phyloP scores from a whole-genome alignment of 225 moss, liverwort and hornwort genomes.

The Pleurozium schreberi region DNA sequence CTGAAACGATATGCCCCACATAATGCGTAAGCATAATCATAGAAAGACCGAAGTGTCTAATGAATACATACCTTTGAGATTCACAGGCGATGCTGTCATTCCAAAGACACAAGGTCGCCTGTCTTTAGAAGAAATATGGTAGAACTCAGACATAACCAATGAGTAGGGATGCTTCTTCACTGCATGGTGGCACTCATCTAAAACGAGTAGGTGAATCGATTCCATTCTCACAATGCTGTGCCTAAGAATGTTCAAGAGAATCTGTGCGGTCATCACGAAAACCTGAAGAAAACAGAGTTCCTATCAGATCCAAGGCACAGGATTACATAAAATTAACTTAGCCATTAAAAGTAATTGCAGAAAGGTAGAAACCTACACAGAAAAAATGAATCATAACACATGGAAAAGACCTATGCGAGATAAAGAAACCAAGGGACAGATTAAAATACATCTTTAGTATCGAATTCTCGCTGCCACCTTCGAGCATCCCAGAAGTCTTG shows the following conservation, averaged over 20 bases:
- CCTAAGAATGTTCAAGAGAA: constrained; percentile 85
- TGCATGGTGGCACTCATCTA: constrained; percentile 99
- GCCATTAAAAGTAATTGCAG: not conserved
- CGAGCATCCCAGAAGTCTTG: constrained; percentile 99
- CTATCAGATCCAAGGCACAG: not conserved
- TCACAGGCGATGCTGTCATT: constrained; percentile 99
- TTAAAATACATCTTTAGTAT: constrained; percentile 76
- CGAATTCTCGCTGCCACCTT: constrained; percentile 99
- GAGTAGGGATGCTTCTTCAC: constrained; percentile 99
- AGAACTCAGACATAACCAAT: constrained; percentile 99
- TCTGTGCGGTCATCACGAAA: constrained; percentile 99
- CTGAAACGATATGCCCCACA: not conserved
- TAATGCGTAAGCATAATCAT: not conserved
- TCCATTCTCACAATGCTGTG: constrained; percentile 98
- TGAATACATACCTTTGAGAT: constrained; percentile 59
- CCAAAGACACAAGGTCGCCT: constrained; percentile 92
- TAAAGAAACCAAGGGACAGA: not conserved
- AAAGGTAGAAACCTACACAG: not conserved
- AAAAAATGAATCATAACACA: not conserved
- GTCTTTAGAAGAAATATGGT: constrained; percentile 76
- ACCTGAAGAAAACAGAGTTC: constrained; percentile 42
- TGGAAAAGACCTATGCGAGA: not conserved
- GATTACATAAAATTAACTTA: not conserved
- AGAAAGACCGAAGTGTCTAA: not conserved
- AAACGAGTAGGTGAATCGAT: constrained; percentile 85